Evolutionary conservation across 2,329 filamentous ascomycete genomes (phyloP).

Genomic region (Emericellopsis cladophorae): DNA sequence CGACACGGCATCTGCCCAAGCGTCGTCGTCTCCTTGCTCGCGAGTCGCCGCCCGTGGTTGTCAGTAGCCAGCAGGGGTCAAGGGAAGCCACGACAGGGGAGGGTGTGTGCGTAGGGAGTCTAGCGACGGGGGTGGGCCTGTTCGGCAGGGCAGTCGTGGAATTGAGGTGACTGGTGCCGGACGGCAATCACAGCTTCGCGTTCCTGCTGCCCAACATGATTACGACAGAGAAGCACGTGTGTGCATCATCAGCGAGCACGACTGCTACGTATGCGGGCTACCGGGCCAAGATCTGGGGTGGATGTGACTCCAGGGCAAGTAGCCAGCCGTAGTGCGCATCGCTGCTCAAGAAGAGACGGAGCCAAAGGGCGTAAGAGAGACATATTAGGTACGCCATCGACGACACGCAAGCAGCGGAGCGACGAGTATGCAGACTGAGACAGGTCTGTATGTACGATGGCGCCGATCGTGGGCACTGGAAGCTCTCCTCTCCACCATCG

Average conservation of each 20-base stretch:
- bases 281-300: too few species aligned
- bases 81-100: background rate
- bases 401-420: background rate
- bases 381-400: background rate
- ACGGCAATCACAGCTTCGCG: background rate
- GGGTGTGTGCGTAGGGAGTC: background rate
- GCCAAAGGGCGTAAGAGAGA: background rate
- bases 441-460: background rate
- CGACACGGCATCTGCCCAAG: background rate
- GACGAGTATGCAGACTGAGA: background rate
- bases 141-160: too few species aligned
- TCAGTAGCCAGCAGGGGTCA: background rate
- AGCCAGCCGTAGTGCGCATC: too few species aligned
- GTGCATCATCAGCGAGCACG: background rate
- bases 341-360: background rate
- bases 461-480: background rate
- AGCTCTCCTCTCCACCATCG: background rate
- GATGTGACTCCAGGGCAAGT: too few species aligned
- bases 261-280: too few species aligned
- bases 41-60: background rate
- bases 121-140: too few species aligned
- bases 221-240: background rate
- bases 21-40: background rate
- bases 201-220: background rate
- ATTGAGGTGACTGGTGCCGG: too few species aligned